Base-by-base conservation (phyloP, 2,329 filamentous ascomycete species). In the Nigrospora oryzae region DNA sequence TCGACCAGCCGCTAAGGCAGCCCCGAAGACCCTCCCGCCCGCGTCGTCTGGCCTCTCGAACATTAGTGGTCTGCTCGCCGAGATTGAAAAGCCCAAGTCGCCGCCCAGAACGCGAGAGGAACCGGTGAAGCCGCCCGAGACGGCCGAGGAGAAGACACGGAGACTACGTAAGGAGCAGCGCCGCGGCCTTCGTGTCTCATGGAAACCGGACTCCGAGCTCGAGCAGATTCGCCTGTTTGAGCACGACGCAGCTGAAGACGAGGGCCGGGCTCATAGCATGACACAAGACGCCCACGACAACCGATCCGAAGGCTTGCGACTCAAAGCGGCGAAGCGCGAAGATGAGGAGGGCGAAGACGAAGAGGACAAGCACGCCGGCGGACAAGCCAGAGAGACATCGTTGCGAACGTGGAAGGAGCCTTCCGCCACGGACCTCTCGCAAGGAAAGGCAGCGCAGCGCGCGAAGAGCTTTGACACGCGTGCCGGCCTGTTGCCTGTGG, bases 111-210 rank as follows among this genome's bases (percentile, higher is more conserved):
- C 63, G 1, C 54, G 52, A 36, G 49, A 67, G 65, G 46, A 59
- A 28, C 67, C 63, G 11, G 72, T 71, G 63, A 84, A 15, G 65
- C 45, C 69, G 1, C 67, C 72, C 0, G 86, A 90, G 60, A 88
- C 83, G 0, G 68, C 79, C 0, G 83, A 86, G 54, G 75, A 88
- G 57, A 81, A 73, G 53, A 68, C 72, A 2, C 84, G 80, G 55
- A 77, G 86, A 11, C 66, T 88, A 5, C 79, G 84, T 33, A 89
- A 88, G 56, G 84, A 89, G 58, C 74, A 79, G 47, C 76, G 86
- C 40, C 75, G 84, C 33, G 79, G 84, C 50, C 67, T 89, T 17
- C 75, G 81, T 12, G 86, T 91, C 6, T 75, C 67, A 7, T 91
- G 85, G 73, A 86, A 83, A 57, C 73, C 79, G 0, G 84, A 84